Percentiles rank a stretch among this genome's conserved stretches.
Evolutionary conservation across 108 stramenopile genomes (phyloP).

Genomic region (Cyclotella sp.): DNA sequence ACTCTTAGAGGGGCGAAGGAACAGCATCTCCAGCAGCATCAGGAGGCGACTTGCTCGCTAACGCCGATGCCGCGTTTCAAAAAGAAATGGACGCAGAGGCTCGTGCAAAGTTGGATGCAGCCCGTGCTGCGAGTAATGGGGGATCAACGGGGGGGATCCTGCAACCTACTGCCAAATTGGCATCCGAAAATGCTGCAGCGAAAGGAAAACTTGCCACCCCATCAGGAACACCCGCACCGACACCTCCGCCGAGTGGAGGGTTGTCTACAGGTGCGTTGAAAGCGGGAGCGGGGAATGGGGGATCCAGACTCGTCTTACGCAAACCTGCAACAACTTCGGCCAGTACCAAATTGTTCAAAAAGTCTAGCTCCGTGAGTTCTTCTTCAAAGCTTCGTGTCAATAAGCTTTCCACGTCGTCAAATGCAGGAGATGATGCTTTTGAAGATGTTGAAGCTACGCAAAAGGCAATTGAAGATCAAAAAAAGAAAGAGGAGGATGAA

Average conservation of each 20-base stretch:
- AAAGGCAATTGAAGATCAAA: conserved; percentile 52
- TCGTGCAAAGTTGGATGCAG: conserved; percentile 49
- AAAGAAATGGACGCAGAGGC: conserved; percentile 63
- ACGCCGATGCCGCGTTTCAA: conserved; percentile 62
- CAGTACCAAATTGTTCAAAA: conserved; percentile 66
- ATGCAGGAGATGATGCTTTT: conserved; percentile 51
- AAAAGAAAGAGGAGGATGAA: conserved; percentile 51
- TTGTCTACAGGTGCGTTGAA: conserved; percentile 13
- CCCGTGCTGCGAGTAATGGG: conserved; percentile 34
- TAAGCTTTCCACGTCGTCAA: conserved; percentile 54
- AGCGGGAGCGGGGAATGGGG: conserved; percentile 13
- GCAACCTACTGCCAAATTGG: conserved; percentile 71
- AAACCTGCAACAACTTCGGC: conserved; percentile 62
- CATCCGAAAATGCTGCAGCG: conserved; percentile 68
- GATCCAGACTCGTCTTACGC: conserved; percentile 58
- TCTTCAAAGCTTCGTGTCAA: conserved; percentile 72
- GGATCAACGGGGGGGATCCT: conserved; percentile 46
- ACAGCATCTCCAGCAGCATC: conserved; percentile 19
- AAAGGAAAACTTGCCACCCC: conserved; percentile 64
- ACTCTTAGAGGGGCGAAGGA: conserved; percentile 62
- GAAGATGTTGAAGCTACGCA: conserved; percentile 69
- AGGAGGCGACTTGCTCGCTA: conserved; percentile 55
- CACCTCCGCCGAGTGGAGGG: conserved; percentile 66
- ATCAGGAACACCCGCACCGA: conserved; percentile 64
- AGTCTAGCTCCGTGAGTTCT: conserved; percentile 43